These are phyloP conservation scores for Schwanniomyces sp. DNA, from an alignment of 805 yeast genomes.

Conservation along the genomic window DNA sequence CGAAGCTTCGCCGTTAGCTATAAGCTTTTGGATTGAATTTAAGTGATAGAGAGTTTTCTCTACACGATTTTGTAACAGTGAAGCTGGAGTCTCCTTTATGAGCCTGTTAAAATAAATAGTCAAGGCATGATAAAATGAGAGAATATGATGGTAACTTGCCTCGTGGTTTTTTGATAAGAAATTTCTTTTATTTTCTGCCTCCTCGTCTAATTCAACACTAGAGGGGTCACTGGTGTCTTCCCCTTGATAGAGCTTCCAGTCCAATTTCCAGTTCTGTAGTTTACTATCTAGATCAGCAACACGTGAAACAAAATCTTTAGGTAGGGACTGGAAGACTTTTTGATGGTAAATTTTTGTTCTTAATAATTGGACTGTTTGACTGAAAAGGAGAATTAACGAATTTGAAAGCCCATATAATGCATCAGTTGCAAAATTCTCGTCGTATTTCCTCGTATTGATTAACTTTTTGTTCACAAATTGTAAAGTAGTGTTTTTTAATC, in stretches of 20 bases:
- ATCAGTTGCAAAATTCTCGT: constrained; percentile 68
- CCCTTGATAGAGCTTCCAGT: constrained; percentile 59
- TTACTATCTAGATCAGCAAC: constrained; percentile 40
- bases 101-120: constrained; percentile 70
- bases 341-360: constrained; percentile 59
- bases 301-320: constrained; percentile 20
- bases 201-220: constrained; percentile 8
- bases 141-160: constrained; percentile 75
- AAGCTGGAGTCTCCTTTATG: constrained; percentile 54
- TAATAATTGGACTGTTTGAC: constrained; percentile 67
- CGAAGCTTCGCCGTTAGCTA: constrained; percentile 54
- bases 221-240: constrained; percentile 7
- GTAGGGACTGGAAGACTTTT: constrained; percentile 32
- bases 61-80: constrained; percentile 61
- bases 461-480: constrained; percentile 41
- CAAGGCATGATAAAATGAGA: constrained; percentile 74
- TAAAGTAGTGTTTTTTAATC: constrained; percentile 28
- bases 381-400: constrained; percentile 68
- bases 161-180: constrained; percentile 59
- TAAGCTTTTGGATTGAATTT: constrained; percentile 58
- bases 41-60: constrained; percentile 61
- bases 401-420: constrained; percentile 84
- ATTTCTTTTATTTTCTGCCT: constrained; percentile 14
- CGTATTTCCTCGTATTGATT: constrained; percentile 49
- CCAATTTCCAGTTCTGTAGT: constrained; percentile 66